A percentile compares a stretch with the other conserved stretches of the same genome.
Conservation (phyloP, 2,329 filamentous ascomycete genomes). For the Thielaviopsis musarum region DNA sequence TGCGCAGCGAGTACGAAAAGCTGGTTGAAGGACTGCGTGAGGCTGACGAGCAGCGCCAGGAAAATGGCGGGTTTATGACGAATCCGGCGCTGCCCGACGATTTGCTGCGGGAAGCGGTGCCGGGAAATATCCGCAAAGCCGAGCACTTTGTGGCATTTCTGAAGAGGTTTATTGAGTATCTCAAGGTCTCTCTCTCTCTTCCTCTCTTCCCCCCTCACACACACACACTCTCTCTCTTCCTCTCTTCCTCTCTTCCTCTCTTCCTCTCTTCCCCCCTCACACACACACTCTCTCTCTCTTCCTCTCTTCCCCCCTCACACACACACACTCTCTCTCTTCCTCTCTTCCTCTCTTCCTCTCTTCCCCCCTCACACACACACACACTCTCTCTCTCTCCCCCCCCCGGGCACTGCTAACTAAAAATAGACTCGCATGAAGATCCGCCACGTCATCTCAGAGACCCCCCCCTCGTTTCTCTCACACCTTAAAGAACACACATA, state of each 20-base stretch:
- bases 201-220: too few relatives aligned
- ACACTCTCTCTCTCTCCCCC: background rate
- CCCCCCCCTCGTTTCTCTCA: conserved; percentile 78
- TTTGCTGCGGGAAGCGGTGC: conserved; percentile 84
- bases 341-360: conserved; percentile 14
- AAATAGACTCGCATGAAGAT: conserved; percentile 91
- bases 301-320: background rate
- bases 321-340: background rate
- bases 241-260: background rate
- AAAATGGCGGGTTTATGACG: conserved; percentile 82
- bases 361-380: too few relatives aligned
- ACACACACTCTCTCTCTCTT: background rate
- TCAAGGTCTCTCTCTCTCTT: conserved; percentile 39
- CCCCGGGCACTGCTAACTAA: background rate
- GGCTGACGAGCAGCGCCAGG: conserved; percentile 74
- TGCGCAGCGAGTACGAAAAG: conserved; percentile 91
- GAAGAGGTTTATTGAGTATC: conserved; percentile 92
- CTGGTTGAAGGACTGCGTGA: conserved; percentile 81
- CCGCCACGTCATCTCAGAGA: conserved; percentile 91
- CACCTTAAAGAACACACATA: conserved; percentile 93
- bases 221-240: background rate
- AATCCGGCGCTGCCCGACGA: conserved; percentile 91
- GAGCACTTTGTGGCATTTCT: conserved; percentile 93
- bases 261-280: background rate
- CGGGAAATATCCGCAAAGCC: conserved; percentile 86